These are phyloP conservation scores for Rhododendron simsii DNA, from an alignment of 148 eudicot genomes.

Conservation along the genomic window DNA sequence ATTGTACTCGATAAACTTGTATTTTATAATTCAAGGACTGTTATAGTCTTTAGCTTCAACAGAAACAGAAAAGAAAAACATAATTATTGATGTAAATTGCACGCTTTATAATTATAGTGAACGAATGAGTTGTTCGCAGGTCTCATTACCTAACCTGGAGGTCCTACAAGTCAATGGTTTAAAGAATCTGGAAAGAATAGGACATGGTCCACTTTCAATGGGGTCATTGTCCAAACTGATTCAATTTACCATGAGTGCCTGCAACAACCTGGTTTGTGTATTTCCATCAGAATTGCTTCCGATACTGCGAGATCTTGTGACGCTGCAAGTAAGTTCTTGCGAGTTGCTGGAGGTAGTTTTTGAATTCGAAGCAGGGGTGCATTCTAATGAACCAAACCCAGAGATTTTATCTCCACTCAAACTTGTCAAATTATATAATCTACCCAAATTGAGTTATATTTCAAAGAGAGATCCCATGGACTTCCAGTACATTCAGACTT, in stretches of 20 bases:
- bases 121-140: neutral
- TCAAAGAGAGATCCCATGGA: no score
- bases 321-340: neutral
- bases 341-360: neutral
- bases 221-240: neutral
- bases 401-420: no score
- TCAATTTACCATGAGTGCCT: neutral
- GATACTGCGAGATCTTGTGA: neutral
- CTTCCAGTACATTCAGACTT: no score
- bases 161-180: fast-evolving
- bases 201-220: neutral
- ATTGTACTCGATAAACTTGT: no score
- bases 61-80: no score
- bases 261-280: neutral
- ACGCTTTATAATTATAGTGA: neutral
- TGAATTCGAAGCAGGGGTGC: no score
- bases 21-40: no score
- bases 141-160: neutral
- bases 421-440: no score
- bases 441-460: no score
- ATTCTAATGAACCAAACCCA: neutral
- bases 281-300: neutral
- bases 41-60: no score
- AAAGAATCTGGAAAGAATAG: neutral
- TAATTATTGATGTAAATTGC: no score